Base-by-base conservation (phyloP, 371 early-diverging fungal species). In the Apophysomyces variabilis region DNA sequence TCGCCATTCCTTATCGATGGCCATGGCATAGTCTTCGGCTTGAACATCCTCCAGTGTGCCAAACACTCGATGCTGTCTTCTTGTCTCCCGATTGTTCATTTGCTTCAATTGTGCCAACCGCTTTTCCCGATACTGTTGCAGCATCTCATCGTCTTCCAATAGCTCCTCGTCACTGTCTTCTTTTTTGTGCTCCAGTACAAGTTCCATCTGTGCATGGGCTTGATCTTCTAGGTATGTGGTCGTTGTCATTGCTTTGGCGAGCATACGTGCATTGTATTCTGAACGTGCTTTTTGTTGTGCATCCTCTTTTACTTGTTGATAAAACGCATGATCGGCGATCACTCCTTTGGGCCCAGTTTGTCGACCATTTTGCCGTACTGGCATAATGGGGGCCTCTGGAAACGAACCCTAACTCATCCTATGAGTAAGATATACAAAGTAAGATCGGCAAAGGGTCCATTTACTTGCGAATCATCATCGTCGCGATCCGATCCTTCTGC, bases 311-410 rank as follows among this genome's bases (percentile, higher is more conserved):
- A 65, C 39, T 70, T 76, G 69, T 58, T 79, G 70, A 57, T 81
- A 72, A 66, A 72, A 75, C 7, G 67, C 75, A 58, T 84, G 77
- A 69, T 87, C 87, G 8, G 85, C 84, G 46, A 79, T 60, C 12
- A 87, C 87, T 54, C 87, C 87, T 68, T 87, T 87, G 14, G 85
- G 85, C 0, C 87, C 87, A 12, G 87, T 87, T 58, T 84, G 82
- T 12, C 75, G 76, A n/a, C 83, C 84, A 12, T 6, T 61, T 39
- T 63, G 57, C 66, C 45, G 38, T 50, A 35, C 21, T 45, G 59
- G 13, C 18, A 35, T 3, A 26, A 26, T n/a, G 44, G 47, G 21
- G 9, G 50, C 36, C 38, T 26, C 38, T 13, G 5, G 7, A 56
- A 16, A n/a, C 26, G 18, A 41, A 38, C 54, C n/a, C 60, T 60